Evolutionary conservation across 495 filamentous ascomycete species (phyloP), one percentile per base, ranked within the genome.

Genomic region (Talaromyces wortmannii): DNA sequence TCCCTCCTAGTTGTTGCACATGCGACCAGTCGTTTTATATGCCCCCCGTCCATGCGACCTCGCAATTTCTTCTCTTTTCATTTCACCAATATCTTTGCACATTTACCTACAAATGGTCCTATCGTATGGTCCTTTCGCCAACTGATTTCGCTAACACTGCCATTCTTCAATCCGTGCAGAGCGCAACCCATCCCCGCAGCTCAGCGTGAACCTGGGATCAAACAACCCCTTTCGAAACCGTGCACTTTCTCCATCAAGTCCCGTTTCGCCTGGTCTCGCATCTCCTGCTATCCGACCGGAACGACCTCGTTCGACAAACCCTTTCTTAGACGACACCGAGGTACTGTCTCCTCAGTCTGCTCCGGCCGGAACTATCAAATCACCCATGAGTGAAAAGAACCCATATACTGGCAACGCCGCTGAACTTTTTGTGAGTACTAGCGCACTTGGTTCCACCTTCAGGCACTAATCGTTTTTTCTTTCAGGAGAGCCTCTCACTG

Each of bases 151-250:
- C 53, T 55, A 49, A 55, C 18, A 15, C 18, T 7, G 18, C 12
- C 12, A 16, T 17, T 10, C 23, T 32, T 52, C 8, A n/a, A 11
- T 12, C 47, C 56, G 57, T 57, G 47, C 49, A 62, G 65, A 63
- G 13, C 61, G 57, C 56, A 63, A 70, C 46, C 49, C 62, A 3
- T 75, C 81, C 50, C 68, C 81, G 36, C 78, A 76, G 47, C 67
- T 80, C 63, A 65, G 78, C 12, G 72, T 84, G 67, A 87, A 84
- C 64, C 79, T 94, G 64, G 81, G 84, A 56, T 97, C 94, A 59
- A 97, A 97, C 78, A 98, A 98, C 64, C 94, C 94, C n/a, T 98
- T 98, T 68, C 87, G 94, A 76, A 95, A 95, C 70, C 87, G 88
- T 60, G 85, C 89, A 46, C 73, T 81, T 7, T 94, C 92, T 55